These are phyloP conservation scores for Dorcoceras hygrometricum DNA, from an alignment of 257 asterid genomes.

Conservation along the genomic window DNA sequence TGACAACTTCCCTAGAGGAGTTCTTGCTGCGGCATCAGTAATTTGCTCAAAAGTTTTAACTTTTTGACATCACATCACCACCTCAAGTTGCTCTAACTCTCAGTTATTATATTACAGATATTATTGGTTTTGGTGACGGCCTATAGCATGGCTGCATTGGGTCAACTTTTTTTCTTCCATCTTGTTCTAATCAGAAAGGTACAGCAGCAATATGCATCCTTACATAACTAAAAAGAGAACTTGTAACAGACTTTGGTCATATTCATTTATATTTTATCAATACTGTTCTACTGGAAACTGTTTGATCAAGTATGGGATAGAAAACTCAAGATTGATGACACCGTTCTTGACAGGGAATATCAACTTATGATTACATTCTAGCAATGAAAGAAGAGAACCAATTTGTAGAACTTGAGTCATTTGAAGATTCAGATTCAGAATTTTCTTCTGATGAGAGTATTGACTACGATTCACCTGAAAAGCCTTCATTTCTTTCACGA, in stretches of 20 bases:
- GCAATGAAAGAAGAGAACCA: constrained; percentile 88
- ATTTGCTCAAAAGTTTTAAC: constrained; percentile 24
- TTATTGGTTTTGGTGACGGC: constrained; percentile 56
- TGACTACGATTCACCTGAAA: constrained; percentile 57
- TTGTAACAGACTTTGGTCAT: background rate
- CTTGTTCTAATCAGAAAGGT: constrained; percentile 91
- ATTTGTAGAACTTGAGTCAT: constrained; percentile 58
- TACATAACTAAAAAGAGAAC: background rate
- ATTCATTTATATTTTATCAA: too few relatives aligned
- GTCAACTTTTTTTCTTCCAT: constrained; percentile 90
- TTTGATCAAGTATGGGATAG: too few relatives aligned
- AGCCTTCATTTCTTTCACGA: constrained; percentile 44
- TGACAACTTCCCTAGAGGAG: constrained; percentile 67
- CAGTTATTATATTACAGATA: constrained; percentile 38
- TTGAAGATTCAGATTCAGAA: constrained; percentile 62
- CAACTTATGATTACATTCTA: constrained; percentile 88
- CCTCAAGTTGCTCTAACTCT: background rate
- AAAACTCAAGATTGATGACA: background rate
- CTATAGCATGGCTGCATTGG: constrained; percentile 82
- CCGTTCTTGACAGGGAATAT: constrained; percentile 72
- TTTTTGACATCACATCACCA: constrained; percentile 3
- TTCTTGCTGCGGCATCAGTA: constrained; percentile 83
- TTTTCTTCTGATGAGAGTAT: constrained; percentile 59
- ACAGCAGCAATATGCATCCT: constrained; percentile 10
- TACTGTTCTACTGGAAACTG: background rate